Conservation (phyloP, 2,329 filamentous ascomycete genomes). For the Trichoderma semiorbis region DNA sequence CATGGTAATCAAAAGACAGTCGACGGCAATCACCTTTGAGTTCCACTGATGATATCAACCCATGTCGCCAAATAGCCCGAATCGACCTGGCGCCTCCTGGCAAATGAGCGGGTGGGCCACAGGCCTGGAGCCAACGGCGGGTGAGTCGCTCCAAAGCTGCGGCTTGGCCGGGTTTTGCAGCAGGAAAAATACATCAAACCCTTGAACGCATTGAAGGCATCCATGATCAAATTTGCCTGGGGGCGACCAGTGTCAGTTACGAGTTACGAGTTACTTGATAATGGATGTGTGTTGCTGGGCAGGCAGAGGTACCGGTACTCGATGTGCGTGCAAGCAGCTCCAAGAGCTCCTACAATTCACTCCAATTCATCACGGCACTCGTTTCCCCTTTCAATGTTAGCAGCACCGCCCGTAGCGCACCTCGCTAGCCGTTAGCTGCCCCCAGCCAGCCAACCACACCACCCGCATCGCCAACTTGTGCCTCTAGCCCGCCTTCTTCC, state of each 20-base stretch:
- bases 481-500: slow-evolving; percentile 10
- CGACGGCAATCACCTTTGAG: neutral
- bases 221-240: neutral
- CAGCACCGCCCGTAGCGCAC: slow-evolving; percentile 7
- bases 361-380: neutral
- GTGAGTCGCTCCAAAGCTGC: neutral
- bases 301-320: neutral
- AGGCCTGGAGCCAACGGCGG: slow-evolving; percentile 1
- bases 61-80: slow-evolving; percentile 11
- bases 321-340: neutral
- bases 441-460: slow-evolving; percentile 6
- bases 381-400: neutral
- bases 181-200: neutral
- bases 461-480: slow-evolving; percentile 13
- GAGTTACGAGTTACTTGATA: neutral
- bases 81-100: slow-evolving; percentile 6
- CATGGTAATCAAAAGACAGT: neutral
- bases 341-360: neutral
- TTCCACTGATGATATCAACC: slow-evolving; percentile 6
- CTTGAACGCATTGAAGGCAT: neutral
- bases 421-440: slow-evolving; percentile 5
- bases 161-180: slow-evolving; percentile 3
- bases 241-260: neutral
- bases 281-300: neutral
- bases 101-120: slow-evolving; percentile 16